Base-by-base conservation (phyloP, 2,329 filamentous ascomycete genomes). In the Aspergillus unguis region DNA sequence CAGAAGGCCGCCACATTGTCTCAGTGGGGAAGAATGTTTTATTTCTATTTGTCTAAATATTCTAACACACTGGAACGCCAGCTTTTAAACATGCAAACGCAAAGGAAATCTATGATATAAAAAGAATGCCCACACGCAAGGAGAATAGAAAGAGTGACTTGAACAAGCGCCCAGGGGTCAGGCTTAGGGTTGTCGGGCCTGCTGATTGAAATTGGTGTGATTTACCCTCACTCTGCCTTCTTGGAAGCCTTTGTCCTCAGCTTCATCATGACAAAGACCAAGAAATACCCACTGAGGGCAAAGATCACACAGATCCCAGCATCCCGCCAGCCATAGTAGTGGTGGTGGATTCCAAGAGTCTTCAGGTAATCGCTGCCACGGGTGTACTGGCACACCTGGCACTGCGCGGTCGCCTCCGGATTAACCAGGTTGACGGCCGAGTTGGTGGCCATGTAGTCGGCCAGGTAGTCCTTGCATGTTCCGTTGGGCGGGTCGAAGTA, bases 271-370 rank as follows among this genome's bases (percentile, higher is more conserved):
- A 62, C 44, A 57, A 72, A 80, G 2, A 79, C 77, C 53, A 78
- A 49, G 2, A 65, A 71, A 55, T 86, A 86, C 1, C 77, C 80
- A 50, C 75, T 79, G 36, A 82, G 54, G 1, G 73, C 78, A 58
- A 85, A 85, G 4, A 82, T 69, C 1, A 78, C 79, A 2, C 80
- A 77, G 44, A 87, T 83, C 0, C 64, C 85, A 0, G 82, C 81
- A 66, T 88, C 77, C 44, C 86, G 77, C 86, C 86, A 89, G 0
- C 83, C 85, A 58, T 83, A 84, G 55, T 77, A 81, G 58, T 86
- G 82, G 3, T 82, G 75, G 1, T 75, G 73, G 6, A 88, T 60
- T 62, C 87, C 86, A 9, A 88, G 57, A 0, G 76, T 81, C 2
- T 68, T 60, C 2, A 88, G 65, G 57, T 85, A 88, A 52, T 86